Conservation (phyloP, 257 asterid species). For the Dorcoceras hygrometricum region DNA sequence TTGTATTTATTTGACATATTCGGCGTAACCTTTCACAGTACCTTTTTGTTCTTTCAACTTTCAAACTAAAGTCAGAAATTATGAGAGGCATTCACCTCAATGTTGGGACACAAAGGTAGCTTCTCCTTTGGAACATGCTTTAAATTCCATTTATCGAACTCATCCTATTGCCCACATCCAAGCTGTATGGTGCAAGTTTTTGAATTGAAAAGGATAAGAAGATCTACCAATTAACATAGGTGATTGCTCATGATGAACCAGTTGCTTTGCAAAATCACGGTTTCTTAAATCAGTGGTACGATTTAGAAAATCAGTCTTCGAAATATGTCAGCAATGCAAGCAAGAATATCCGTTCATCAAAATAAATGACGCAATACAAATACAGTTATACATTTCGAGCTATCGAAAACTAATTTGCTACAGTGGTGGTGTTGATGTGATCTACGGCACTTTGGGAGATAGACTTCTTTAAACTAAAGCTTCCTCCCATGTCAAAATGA, state of each 20-base stretch:
- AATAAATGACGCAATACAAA: not conserved
- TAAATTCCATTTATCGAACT: not conserved
- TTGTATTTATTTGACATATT: not conserved
- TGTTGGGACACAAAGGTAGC: too few species aligned
- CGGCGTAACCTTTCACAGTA: not conserved
- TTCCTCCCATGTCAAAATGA: constrained; percentile 2
- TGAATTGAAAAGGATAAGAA: not conserved
- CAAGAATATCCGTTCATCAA: not conserved
- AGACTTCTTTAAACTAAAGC: not conserved
- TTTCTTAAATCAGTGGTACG: too few species aligned
- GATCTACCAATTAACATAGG: not conserved
- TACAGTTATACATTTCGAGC: not conserved
- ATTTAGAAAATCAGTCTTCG: not conserved
- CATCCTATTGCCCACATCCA: too few species aligned
- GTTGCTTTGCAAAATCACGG: not conserved
- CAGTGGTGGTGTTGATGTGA: not conserved
- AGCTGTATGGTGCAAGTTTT: too few species aligned
- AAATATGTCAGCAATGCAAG: not conserved
- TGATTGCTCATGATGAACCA: too few species aligned
- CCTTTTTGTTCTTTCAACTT: too few species aligned
- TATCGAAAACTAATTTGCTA: not conserved
- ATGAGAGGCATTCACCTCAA: too few species aligned
- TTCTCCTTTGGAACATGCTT: not conserved
- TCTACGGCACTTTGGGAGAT: not conserved
- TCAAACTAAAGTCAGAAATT: not conserved